Percentiles rank a stretch among this genome's conserved stretches.
These are phyloP conservation scores for Sodiomyces alkalinus DNA, from an alignment of 2,329 filamentous ascomycete genomes.

Conservation along the genomic window DNA sequence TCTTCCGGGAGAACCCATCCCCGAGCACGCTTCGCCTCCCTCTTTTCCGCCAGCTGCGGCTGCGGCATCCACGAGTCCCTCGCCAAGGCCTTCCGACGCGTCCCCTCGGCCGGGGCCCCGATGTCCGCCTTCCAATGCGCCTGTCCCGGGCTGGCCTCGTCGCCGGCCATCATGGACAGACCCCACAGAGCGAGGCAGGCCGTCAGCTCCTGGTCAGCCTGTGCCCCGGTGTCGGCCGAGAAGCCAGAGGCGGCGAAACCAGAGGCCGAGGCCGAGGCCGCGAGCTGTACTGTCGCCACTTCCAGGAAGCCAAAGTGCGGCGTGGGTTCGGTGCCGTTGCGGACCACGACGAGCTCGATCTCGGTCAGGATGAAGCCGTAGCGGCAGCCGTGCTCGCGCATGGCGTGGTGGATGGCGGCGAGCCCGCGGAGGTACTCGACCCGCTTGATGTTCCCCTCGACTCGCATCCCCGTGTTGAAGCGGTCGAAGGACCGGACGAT, in stretches of 20 bases:
- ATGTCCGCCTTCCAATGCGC: constrained; percentile 54
- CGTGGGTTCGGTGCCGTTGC: constrained; percentile 54
- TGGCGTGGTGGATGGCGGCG: constrained; percentile 72
- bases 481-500: constrained; percentile 85
- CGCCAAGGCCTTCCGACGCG: constrained; percentile 52
- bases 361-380: constrained; percentile 96
- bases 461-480: constrained; percentile 91
- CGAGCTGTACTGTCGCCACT: constrained; percentile 46
- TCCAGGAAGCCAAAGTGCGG: constrained; percentile 87
- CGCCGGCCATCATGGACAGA: constrained; percentile 54
- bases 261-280: too few species aligned
- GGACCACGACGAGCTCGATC: constrained; percentile 84
- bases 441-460: constrained; percentile 64
- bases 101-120: constrained; percentile 59
- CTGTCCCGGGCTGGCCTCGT: constrained; percentile 43
- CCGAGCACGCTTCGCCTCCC: constrained; percentile 55
- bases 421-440: constrained; percentile 83
- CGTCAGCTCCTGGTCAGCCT: constrained; percentile 38
- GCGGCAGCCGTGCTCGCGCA: constrained; percentile 85
- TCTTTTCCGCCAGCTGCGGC: constrained; percentile 59
- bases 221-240: constrained; percentile 12
- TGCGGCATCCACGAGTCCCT: constrained; percentile 63
- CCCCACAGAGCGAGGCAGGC: constrained; percentile 65
- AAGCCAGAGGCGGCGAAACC: constrained; percentile 17
- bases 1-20: constrained; percentile 70